Conservation (phyloP, 257 asterid genomes). For the Echium plantagineum region DNA sequence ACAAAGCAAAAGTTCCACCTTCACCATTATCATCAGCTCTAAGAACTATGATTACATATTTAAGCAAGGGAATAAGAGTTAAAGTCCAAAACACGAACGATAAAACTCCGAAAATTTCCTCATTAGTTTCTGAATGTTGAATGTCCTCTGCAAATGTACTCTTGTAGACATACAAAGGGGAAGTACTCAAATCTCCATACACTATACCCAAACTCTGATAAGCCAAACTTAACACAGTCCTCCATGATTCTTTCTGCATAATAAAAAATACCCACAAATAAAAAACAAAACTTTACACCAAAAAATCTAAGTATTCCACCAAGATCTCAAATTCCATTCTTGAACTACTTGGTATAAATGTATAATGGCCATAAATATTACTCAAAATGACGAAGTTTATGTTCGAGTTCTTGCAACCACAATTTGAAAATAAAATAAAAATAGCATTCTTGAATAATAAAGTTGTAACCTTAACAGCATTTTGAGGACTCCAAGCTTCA, state of each 20-base stretch:
- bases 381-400: too few relatives aligned
- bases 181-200: slow-evolving; percentile 93
- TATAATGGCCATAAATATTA: too few relatives aligned
- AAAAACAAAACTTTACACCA: background rate
- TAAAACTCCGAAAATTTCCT: slow-evolving; percentile 78
- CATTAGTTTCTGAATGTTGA: slow-evolving; percentile 77
- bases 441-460: too few relatives aligned
- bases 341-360: too few relatives aligned
- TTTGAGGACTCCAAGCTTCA: slow-evolving; percentile 49
- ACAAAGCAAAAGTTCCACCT: slow-evolving; percentile 93
- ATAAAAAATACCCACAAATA: background rate
- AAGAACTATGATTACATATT: slow-evolving; percentile 77
- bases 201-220: slow-evolving; percentile 95
- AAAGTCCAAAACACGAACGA: slow-evolving; percentile 91
- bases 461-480: slow-evolving; percentile 55
- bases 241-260: slow-evolving; percentile 80
- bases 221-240: slow-evolving; percentile 67
- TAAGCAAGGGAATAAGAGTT: slow-evolving; percentile 74
- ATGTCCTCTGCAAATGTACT: slow-evolving; percentile 97
- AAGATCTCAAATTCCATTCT: background rate
- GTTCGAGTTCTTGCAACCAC: too few relatives aligned
- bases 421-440: too few relatives aligned
- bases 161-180: slow-evolving; percentile 89
- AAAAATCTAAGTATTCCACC: background rate
- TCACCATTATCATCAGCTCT: slow-evolving; percentile 95